Conservation (phyloP, 345 rosid genomes). For the Hirschfeldia incana region DNA sequence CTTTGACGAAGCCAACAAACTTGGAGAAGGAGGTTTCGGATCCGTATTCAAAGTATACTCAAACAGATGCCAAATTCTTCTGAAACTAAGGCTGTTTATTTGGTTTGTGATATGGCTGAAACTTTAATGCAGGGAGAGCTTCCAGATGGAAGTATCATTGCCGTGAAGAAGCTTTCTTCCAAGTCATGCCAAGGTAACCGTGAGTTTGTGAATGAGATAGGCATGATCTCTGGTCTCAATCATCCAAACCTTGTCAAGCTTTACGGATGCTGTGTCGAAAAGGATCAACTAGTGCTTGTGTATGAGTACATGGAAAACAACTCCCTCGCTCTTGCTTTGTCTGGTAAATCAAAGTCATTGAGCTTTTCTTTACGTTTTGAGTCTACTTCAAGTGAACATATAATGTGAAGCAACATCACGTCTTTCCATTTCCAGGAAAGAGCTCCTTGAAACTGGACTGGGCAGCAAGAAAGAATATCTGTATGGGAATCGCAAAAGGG, state of each 20-base stretch:
- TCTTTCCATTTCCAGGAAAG: not conserved
- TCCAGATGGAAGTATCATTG: slow-evolving; percentile 34
- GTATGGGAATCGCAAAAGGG: slow-evolving; percentile 63
- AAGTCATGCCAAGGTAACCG: slow-evolving; percentile 47
- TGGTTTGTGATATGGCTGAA: not conserved
- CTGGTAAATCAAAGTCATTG: slow-evolving; percentile 16
- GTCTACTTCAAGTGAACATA: not conserved
- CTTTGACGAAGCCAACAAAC: slow-evolving; percentile 31
- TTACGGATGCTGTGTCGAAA: slow-evolving; percentile 27
- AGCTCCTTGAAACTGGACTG: slow-evolving; percentile 42
- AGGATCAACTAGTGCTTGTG: slow-evolving; percentile 37
- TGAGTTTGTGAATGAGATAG: slow-evolving; percentile 47
- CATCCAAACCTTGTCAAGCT: slow-evolving; percentile 49
- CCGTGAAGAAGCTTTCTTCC: slow-evolving; percentile 47
- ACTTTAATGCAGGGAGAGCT: slow-evolving; percentile 2
- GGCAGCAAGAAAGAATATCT: slow-evolving; percentile 50
- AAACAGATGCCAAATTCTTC: not conserved
- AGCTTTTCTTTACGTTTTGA: not conserved
- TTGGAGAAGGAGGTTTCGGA: slow-evolving; percentile 42
- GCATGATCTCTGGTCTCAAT: slow-evolving; percentile 44
- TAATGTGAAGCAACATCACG: not conserved
- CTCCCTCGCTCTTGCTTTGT: slow-evolving; percentile 39
- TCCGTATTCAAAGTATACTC: slow-evolving; percentile 26
- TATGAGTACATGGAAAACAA: slow-evolving; percentile 53
- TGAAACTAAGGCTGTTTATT: not conserved